Evolutionary conservation across 1,284 basidiomycete genomes (phyloP).

Genomic region (Neotropicomus parvogracilis): DNA sequence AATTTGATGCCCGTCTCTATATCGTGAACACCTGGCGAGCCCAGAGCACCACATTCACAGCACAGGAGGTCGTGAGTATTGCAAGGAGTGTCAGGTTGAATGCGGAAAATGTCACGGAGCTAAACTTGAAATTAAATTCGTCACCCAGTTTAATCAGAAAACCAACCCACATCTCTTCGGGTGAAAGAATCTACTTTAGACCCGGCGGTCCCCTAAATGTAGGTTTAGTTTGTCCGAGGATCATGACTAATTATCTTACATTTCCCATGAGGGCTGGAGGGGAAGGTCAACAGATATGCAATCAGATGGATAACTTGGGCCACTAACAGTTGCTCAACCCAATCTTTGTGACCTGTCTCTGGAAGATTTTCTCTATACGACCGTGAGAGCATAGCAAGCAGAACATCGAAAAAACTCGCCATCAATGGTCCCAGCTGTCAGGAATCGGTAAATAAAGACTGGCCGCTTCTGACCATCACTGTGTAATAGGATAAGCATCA

Average conservation of each 20-base stretch:
- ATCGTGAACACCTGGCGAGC: conserved; percentile 20
- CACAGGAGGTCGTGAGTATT: conserved; percentile 89
- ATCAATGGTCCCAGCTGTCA: conserved; percentile 80
- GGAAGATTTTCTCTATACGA: conserved; percentile 74
- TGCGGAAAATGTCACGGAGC: conserved; percentile 88
- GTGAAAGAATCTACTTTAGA: conserved; percentile 85
- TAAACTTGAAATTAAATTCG: conserved; percentile 30
- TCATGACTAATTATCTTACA: conserved; percentile 34
- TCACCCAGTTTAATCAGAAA: conserved; percentile 2
- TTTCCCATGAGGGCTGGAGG: conserved; percentile 61
- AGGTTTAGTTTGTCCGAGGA: conserved; percentile 8
- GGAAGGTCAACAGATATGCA: conserved; percentile 8
- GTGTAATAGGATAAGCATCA: conserved; percentile 7
- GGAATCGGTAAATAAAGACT: conserved; percentile 91
- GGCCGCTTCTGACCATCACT: conserved; percentile 94
- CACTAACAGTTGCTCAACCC: conserved; percentile 81
- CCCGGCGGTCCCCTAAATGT: conserved; percentile 40
- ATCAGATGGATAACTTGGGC: background rate
- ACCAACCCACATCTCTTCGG: conserved; percentile 68
- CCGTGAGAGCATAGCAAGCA: background rate
- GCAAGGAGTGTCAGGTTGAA: conserved; percentile 78
- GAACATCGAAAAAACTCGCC: conserved; percentile 38
- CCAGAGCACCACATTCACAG: conserved; percentile 58
- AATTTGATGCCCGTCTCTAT: conserved; percentile 9
- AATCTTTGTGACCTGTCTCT: conserved; percentile 95